Conservation (phyloP, 345 rosid genomes). For the Pistacia atlantica region DNA sequence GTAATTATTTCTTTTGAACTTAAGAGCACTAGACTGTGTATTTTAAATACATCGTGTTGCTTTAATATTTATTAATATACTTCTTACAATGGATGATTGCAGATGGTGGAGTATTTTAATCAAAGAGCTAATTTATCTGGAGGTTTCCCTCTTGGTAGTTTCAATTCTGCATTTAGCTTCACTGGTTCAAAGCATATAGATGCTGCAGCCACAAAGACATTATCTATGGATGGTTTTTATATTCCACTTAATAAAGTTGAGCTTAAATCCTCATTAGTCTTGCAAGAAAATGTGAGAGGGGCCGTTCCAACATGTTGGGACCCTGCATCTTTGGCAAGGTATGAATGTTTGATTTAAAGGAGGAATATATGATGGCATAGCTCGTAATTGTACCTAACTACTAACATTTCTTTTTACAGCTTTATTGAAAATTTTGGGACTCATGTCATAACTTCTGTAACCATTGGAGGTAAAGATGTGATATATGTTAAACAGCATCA, state of each 20-base stretch:
- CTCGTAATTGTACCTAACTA: constrained; percentile 19
- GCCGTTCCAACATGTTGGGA: constrained; percentile 67
- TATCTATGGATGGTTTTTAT: constrained; percentile 61
- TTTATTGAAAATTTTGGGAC: constrained; percentile 79
- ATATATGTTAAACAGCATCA: constrained; percentile 72
- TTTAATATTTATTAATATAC: constrained; percentile 8
- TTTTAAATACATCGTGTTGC: neutral
- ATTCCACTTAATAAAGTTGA: constrained; percentile 64
- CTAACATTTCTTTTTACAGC: constrained; percentile 38
- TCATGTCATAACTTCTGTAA: constrained; percentile 64
- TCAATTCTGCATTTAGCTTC: constrained; percentile 66
- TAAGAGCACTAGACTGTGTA: neutral
- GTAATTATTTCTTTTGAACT: neutral
- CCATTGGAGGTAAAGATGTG: constrained; percentile 79
- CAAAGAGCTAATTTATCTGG: constrained; percentile 50
- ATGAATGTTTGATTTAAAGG: constrained; percentile 12
- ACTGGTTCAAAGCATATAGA: constrained; percentile 59
- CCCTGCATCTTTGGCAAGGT: constrained; percentile 69
- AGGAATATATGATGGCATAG: constrained; percentile 7
- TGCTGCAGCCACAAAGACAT: constrained; percentile 60
- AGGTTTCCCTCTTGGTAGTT: constrained; percentile 60
- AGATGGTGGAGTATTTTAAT: constrained; percentile 72
- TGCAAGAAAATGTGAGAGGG: constrained; percentile 54
- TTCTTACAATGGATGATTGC: constrained; percentile 21
- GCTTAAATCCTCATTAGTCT: constrained; percentile 36